Base-by-base conservation (phyloP, 345 rosid species). In the Salix brachista region DNA sequence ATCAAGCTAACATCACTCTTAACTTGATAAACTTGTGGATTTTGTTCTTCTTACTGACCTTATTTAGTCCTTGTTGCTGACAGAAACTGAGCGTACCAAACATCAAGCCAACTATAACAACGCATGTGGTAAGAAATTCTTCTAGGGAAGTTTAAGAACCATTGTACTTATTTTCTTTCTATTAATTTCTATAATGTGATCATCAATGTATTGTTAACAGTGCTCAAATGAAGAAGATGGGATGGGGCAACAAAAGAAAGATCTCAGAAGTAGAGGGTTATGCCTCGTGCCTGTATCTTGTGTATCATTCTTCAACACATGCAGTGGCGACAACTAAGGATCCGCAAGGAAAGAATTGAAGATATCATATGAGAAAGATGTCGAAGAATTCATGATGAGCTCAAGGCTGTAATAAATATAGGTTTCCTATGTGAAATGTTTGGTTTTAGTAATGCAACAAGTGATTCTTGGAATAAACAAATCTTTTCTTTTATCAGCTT, bases 11-110 rank as follows among this genome's bases (percentile, higher is more conserved):
- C 62, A 9, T 56, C 28, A 1, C 62, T 56, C 62, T 56, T n/a
- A 56, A 11, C 28, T n/a, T 56, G 62, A 56, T 56, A n/a, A n/a
- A 56, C 0, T n/a, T 26, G 28, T 56, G 28, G 62, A 36, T 9
- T 25, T 54, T 28, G 9, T 41, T 74, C 5, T 42, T 41, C 10
- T 11, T 12, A 10, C 2, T 71, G n/a, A 36, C 28, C 42, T 14
- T 42, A 42, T 25, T 46, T 70, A 42, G 21, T 34, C 46, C 21
- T 25, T 58, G 36, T 17, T 58, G 32, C 28, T 8, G 42, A 16
- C 88, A 86, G 88, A 81, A 83, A 83, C 9, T 86, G 61, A 83
- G 83, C 36, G 80, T 83, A 25, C 86, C 88, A 65, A 65, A 76
- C 73, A 60, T 64, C 78, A 75, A 60, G 37, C 61, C 70, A 61